Base-by-base conservation (phyloP, 2,329 filamentous ascomycete species). In the Drechslerella coelobrocha region DNA sequence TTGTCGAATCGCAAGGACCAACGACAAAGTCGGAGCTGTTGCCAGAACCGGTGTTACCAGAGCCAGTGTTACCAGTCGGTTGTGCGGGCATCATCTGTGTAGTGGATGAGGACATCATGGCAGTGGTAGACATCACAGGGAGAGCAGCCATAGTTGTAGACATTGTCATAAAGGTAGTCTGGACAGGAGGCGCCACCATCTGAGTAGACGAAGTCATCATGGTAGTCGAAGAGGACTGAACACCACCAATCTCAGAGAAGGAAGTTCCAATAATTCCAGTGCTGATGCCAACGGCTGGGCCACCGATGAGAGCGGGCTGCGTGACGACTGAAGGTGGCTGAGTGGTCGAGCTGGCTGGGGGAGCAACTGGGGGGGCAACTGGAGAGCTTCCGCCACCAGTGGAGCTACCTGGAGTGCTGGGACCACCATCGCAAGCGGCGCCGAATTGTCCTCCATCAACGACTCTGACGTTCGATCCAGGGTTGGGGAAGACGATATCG, bases 401-500 rank as follows among this genome's bases (percentile, higher is more conserved):
- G 17, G 43, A 48, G 29, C 57, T 51, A 62, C 65, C 65, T 29
- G 66, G 66, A 19, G 66, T 59, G 59, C 66, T 71, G 53, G 66
- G 66, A 21, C 66, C 66, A 50, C 66, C 66, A 1, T 8, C 8
- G 57, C 66, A 71, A 14, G 66, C 66, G n/a, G 66, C 52, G 23
- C 34, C 59, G 12, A 71, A 71, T 14, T 47, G n/a, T 9, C 21
- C 27, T 43, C 12, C 26, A 14, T 71, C 37, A 37, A 19, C 31
- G 21, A 71, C 66, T 7, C 47, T 83, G 2, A 86, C 81, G 1
- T 82, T 83, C 0, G 81, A 72, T 52, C 90, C 90, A 0, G 89
- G 84, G 73, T 89, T 81, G 6, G 89, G 88, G 81, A 88, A 93
- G 37, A 71, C 77, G 72, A 89, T 82, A 74, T 91, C 86, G 2